Base-by-base conservation (phyloP, 1,139 yeast species). In the Wickerhamiella pararugosa region DNA sequence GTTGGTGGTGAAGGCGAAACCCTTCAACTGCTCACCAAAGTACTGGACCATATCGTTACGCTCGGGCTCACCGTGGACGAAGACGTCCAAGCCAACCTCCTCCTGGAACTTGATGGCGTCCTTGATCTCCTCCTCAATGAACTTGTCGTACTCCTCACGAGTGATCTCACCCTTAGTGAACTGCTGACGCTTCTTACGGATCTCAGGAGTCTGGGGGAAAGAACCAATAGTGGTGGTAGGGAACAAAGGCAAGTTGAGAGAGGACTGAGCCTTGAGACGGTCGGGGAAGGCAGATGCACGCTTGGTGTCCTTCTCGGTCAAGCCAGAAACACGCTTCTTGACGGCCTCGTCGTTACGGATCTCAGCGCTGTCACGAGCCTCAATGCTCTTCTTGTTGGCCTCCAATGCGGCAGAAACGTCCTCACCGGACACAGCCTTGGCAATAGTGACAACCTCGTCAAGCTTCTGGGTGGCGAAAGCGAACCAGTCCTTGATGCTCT, bases 1-100 rank as follows among this genome's bases (percentile, higher is more conserved):
- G 76, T 84, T 84, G 59, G 83, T 74, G 69, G 98, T 90, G 77
- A 90, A 90, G 56, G 94, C 94, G 66, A 82, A 90, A 66, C 98
- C 98, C 64, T 83, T 81, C 66, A 90, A 75, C 75, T 84, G 86
- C 74, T 90, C 98, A 75, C 98, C 98, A 56, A 90, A 90, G 79
- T 90, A 90, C 75, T 90, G 98, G 62, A 90, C 98, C 98, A 90
- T 90, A 74, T 90, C 98, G 73, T 90, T 90, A 79, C 98, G 83
- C 77, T 92, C 98, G 69, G 98, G 98, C 74, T 90, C 98, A 75
- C 98, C 98, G 70, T 90, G 98, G 54, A 90, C 98, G 59, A 87
- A 75, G 57, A 90, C 98, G 65, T 90, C 98, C 62, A 90, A 79
- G 57, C 94, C 98, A 62, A 87, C 76, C 66, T 90, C 95, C 72